phyloP scores from a whole-genome alignment of 208 protist species.

The Borovskyia barvae region DNA sequence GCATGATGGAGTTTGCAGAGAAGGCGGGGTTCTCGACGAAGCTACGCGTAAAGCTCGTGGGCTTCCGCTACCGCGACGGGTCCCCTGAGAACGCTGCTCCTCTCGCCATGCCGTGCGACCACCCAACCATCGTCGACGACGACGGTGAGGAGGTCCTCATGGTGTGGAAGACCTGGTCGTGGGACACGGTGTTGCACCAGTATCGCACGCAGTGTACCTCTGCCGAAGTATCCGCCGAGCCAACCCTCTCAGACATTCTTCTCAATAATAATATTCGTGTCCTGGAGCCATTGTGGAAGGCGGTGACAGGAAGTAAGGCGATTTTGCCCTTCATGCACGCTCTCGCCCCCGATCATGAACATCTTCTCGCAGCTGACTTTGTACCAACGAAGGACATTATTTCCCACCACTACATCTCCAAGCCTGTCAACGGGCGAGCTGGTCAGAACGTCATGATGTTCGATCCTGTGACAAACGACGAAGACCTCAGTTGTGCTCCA shows the following conservation, averaged over 20 bases:
- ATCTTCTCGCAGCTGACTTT: constrained; percentile 70
- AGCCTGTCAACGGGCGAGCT: constrained; percentile 74
- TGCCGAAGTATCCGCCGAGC: constrained; percentile 3
- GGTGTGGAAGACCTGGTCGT: constrained; percentile 90
- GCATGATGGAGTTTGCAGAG: constrained; percentile 64
- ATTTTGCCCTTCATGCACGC: constrained; percentile 75
- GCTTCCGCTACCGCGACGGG: constrained; percentile 39
- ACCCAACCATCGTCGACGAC: constrained; percentile 53
- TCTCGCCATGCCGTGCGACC: constrained; percentile 23
- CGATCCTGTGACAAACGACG: constrained; percentile 46
- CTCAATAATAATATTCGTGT: constrained; percentile 71
- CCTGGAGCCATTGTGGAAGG: constrained; percentile 82
- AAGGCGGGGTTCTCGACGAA: constrained; percentile 63
- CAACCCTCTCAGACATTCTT: constrained; percentile 69
- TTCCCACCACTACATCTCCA: constrained; percentile 55
- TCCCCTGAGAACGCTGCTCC: constrained; percentile 15
- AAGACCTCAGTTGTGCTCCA: constrained; percentile 30
- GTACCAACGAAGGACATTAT: constrained; percentile 54
- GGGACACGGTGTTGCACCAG: constrained; percentile 76
- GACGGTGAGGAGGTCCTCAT: constrained; percentile 67
- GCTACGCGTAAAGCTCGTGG: constrained; percentile 53
- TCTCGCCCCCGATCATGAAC: constrained; percentile 50
- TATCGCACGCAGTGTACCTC: constrained; percentile 29
- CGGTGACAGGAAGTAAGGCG: constrained; percentile 74
- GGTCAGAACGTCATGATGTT: constrained; percentile 80